Conservation (phyloP, 2,329 filamentous ascomycete genomes). For the Thielaviopsis musarum region DNA sequence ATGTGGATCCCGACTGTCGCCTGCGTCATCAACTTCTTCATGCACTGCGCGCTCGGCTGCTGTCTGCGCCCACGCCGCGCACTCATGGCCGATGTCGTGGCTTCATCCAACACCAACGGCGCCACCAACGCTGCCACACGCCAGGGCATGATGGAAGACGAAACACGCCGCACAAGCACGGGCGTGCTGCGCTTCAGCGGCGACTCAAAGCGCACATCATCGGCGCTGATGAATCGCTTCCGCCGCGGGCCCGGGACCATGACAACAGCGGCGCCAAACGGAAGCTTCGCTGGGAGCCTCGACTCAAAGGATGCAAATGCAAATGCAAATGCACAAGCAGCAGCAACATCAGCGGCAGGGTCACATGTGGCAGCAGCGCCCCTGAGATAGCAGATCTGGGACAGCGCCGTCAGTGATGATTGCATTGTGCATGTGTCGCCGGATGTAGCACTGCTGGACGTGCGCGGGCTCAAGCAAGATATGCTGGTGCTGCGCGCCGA, state of each 20-base stretch:
- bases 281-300: neutral
- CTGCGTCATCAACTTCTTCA: constrained; percentile 49
- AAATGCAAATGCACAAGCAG: neutral
- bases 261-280: neutral
- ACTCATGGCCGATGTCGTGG: constrained; percentile 4
- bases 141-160: constrained; percentile 11
- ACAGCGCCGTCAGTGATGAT: neutral
- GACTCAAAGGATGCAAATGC: neutral
- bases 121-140: neutral
- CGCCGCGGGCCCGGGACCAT: neutral
- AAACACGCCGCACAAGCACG: constrained; percentile 4
- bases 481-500: constrained; percentile 7
- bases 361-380: neutral
- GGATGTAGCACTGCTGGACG: constrained; percentile 4
- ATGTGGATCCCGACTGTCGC: constrained; percentile 71
- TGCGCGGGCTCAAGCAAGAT: constrained; percentile 3
- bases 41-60: constrained; percentile 64
- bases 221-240: constrained; percentile 5
- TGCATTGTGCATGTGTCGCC: constrained; percentile 5
- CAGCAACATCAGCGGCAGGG: neutral
- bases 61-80: constrained; percentile 25
- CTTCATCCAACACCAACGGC: neutral
- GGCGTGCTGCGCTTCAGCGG: constrained; percentile 1
- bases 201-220: neutral
- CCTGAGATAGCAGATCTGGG: constrained; percentile 11